Evolutionary conservation across 2,329 filamentous ascomycete genomes (phyloP), one percentile per base, ranked within the genome.

Genomic region (Penicillium palitans): DNA sequence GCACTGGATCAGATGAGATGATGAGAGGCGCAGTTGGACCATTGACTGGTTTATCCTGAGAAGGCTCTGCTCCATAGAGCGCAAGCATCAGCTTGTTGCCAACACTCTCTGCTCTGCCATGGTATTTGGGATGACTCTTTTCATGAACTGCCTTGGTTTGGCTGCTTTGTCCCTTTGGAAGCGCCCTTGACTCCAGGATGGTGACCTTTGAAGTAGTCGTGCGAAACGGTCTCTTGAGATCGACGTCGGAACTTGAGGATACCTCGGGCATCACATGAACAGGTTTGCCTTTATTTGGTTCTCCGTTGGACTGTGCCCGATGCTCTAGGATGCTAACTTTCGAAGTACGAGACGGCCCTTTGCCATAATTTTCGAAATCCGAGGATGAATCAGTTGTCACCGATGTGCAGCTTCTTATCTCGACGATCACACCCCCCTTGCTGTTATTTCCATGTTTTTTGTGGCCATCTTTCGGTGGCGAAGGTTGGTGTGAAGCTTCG

Each of bases 361-460:
- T 19, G 46, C 15, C 37, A 37, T 33, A 15, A 25, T 52, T 5
- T 31, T 51, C 49, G 6, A 54, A 29, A n/a, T 47, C 48, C 3
- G 42, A 48, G 1, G 58, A 29, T 9, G 37, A 37, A 6, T 24
- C 46, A 13, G 50, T 42, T 17, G 40, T 33, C 12, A 33, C 13
- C n/a, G 58, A 51, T 42, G 48, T 50, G 37, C 41, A 31, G 49
- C 65, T 64, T 21, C 55, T 59, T 54, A 55, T 63, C 31, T 59
- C 55, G 9, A 65, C 55, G 17, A 52, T 25, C 10, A 48, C 52
- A 24, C 21, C 13, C 4, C 24, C 17, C 19, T 29, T 7, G 6
- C 29, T 13, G 4, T n/a, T 29, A 8, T 37, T 24, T 33, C 12
- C 27, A 29, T 21, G 8, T 12, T 41, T 24, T 8, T 24, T 25